phyloP scores from a whole-genome alignment of 2,329 filamentous ascomycete species.

The Pseudogymnoascus sp. region DNA sequence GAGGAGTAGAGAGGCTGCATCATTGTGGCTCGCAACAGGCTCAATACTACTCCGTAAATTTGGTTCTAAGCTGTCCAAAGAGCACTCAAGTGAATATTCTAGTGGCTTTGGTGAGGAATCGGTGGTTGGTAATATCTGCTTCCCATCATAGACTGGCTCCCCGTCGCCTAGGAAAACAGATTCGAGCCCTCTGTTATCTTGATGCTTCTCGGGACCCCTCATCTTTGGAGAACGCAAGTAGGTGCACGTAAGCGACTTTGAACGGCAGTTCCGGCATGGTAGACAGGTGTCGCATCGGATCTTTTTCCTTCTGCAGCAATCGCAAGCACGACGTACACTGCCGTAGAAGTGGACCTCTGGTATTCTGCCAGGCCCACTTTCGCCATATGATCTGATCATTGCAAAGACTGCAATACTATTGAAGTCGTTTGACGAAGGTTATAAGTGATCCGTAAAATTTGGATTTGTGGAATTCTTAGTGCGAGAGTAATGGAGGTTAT shows the following conservation, averaged over 20 bases:
- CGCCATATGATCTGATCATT: not conserved
- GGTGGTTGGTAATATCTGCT: not conserved
- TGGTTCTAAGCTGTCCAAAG: not conserved
- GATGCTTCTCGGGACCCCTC: conserved; percentile 24
- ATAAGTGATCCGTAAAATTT: not conserved
- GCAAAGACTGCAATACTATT: not conserved
- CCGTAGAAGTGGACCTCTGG: not conserved
- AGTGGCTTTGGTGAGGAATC: not conserved
- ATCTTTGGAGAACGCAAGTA: conserved; percentile 29
- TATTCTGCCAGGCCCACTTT: not conserved
- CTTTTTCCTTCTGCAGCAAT: conserved; percentile 27
- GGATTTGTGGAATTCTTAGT: not conserved
- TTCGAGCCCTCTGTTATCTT: not conserved
- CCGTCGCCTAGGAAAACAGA: not conserved
- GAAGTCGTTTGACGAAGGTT: not conserved
- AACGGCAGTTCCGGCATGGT: conserved; percentile 26
- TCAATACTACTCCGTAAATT: not conserved
- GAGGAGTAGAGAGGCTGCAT: not conserved
- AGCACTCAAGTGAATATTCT: not conserved
- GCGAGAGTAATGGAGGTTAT: not conserved
- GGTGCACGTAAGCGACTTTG: conserved; percentile 20
- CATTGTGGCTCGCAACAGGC: not conserved
- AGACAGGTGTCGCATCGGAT: conserved; percentile 26
- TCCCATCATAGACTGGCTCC: not conserved
- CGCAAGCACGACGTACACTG: conserved; percentile 22